Percentiles rank a stretch among this genome's conserved stretches.
Conservation (phyloP, 164 flowering plant species). For the Macadamia integrifolia region DNA sequence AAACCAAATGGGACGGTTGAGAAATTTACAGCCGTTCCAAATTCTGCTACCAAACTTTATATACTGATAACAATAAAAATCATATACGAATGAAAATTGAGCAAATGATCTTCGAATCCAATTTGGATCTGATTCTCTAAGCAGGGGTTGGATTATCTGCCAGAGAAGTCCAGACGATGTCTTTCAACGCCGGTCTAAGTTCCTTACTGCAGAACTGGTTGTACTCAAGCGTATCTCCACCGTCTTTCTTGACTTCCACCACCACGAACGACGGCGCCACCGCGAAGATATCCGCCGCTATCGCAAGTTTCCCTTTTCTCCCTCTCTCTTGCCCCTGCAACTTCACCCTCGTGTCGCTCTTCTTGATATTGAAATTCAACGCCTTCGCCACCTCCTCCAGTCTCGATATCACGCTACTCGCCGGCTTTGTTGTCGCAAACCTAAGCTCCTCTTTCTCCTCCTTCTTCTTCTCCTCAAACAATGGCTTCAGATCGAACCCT, state of each 20-base stretch:
- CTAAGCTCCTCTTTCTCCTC: constrained; percentile 26
- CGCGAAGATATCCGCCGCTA: constrained; percentile 35
- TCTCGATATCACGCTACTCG: constrained; percentile 24
- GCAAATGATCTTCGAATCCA: no score
- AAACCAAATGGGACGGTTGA: no score
- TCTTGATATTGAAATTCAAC: constrained; percentile 18
- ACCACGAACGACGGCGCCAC: constrained; percentile 38
- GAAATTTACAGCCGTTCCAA: no score
- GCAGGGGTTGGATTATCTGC: constrained; percentile 16
- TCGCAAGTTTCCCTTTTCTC: constrained; percentile 37
- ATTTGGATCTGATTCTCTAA: background rate
- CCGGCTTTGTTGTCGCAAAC: constrained; percentile 23
- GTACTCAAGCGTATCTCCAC: constrained; percentile 43
- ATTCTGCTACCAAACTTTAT: no score
- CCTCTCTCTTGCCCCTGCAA: constrained; percentile 33
- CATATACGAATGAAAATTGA: no score
- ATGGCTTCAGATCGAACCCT: constrained; percentile 28
- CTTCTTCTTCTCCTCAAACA: constrained; percentile 27
- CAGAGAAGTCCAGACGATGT: constrained; percentile 39
- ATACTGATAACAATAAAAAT: no score
- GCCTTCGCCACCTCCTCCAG: constrained; percentile 28
- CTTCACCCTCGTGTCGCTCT: constrained; percentile 18
- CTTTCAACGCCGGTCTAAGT: constrained; percentile 50
- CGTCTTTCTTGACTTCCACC: constrained; percentile 46
- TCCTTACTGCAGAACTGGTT: constrained; percentile 42